Conservation (phyloP, 2,329 filamentous ascomycete genomes). For the Thermoascus crustaceus region DNA sequence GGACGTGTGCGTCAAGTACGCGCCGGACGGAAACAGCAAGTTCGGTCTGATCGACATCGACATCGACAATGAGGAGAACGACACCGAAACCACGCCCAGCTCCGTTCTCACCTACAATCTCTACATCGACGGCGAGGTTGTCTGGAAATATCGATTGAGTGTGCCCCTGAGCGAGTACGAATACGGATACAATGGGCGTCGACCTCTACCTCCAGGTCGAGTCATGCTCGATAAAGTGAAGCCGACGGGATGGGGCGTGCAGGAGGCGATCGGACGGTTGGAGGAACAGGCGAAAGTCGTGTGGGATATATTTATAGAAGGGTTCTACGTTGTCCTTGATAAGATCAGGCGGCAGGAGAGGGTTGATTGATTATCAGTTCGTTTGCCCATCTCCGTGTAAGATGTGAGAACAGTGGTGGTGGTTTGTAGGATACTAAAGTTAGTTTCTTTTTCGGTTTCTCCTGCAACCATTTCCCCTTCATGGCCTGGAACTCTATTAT, state of each 20-base stretch:
- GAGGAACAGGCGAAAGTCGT: constrained; percentile 11
- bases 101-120: constrained; percentile 72
- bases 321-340: constrained; percentile 12
- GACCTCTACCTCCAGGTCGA: constrained; percentile 21
- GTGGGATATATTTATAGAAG: constrained; percentile 7
- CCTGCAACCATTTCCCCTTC: too few species aligned
- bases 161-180: constrained; percentile 26
- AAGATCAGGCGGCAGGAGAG: constrained; percentile 12
- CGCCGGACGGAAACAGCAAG: constrained; percentile 77
- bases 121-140: constrained; percentile 71
- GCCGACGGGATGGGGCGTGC: constrained; percentile 13
- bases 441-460: too few species aligned
- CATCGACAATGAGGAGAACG: constrained; percentile 43
- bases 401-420: too few species aligned
- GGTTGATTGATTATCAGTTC: constrained; percentile 10
- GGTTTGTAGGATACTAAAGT: too few species aligned
- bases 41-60: constrained; percentile 78
- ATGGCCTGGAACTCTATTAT: too few species aligned
- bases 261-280: constrained; percentile 14
- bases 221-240: constrained; percentile 23
- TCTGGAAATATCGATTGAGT: constrained; percentile 53
- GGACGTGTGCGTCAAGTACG: constrained; percentile 77
- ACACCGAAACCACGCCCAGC: constrained; percentile 8
- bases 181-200: constrained; percentile 4
- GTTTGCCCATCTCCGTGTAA: too few species aligned